phyloP scores from a whole-genome alignment of 2,329 filamentous ascomycete genomes.

The Arthrobotrys pseudoclavata region DNA sequence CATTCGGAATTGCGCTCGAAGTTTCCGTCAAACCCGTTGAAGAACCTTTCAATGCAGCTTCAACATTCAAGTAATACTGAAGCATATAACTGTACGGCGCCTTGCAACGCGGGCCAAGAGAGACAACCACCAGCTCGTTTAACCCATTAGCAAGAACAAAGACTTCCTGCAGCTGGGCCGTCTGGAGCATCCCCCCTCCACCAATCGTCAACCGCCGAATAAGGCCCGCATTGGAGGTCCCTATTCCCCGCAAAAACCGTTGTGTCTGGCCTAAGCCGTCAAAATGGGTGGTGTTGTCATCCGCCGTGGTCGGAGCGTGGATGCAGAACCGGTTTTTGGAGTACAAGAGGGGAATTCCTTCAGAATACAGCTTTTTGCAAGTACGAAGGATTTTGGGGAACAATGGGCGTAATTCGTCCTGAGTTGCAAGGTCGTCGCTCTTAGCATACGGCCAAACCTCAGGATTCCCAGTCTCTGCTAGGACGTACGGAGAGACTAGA shows the following conservation, averaged over 20 bases:
- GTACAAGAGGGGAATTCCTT: conserved; percentile 46
- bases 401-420: conserved; percentile 24
- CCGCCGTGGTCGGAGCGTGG: conserved; percentile 10
- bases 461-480: conserved; percentile 43
- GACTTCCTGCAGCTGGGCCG: conserved; percentile 44
- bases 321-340: conserved; percentile 57
- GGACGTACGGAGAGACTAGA: conserved; percentile 35
- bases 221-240: conserved; percentile 41
- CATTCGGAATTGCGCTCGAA: conserved; percentile 52
- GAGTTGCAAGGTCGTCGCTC: conserved; percentile 24
- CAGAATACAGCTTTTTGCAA: conserved; percentile 44
- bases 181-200: conserved; percentile 47
- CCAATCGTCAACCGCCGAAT: conserved; percentile 54
- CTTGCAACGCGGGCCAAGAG: conserved; percentile 56
- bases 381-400: conserved; percentile 50
- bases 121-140: conserved; percentile 38
- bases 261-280: conserved; percentile 42
- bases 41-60: conserved; percentile 46
- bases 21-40: conserved; percentile 41
- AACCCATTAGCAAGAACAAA: conserved; percentile 44
- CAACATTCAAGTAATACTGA: conserved; percentile 56
- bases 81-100: conserved; percentile 60
- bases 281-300: conserved; percentile 22
- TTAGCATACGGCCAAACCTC: conserved; percentile 50
- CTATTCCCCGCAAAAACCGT: conserved; percentile 52